phyloP scores from a whole-genome alignment of 495 filamentous ascomycete genomes.

The Aspergillus homomorphus region DNA sequence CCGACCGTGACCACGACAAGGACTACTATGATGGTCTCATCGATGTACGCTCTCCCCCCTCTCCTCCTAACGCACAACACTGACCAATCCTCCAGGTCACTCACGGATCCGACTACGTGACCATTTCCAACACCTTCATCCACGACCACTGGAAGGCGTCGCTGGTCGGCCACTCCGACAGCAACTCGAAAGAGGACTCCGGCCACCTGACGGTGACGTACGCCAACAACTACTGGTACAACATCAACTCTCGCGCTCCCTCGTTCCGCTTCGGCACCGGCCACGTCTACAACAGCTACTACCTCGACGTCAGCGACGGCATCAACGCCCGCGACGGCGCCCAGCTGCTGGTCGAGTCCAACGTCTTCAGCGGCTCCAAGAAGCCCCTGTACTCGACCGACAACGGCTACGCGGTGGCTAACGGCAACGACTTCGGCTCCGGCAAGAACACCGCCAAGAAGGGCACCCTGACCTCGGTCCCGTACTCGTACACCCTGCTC shows the following conservation, averaged over 20 bases:
- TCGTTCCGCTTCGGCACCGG: conserved; percentile 62
- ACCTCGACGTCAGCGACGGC: conserved; percentile 47
- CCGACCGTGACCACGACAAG: conserved; percentile 53
- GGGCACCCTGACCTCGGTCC: conserved; percentile 49
- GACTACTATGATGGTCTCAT: conserved; percentile 69
- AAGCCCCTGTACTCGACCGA: conserved; percentile 56
- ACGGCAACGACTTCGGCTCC: conserved; percentile 55
- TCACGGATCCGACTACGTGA: conserved; percentile 51
- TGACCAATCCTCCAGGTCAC: conserved; percentile 24
- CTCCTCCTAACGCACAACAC: not conserved
- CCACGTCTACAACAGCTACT: conserved; percentile 51
- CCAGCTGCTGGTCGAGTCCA: conserved; percentile 61
- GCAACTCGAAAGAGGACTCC: conserved; percentile 42
- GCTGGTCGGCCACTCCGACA: conserved; percentile 56
- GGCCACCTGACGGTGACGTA: conserved; percentile 59
- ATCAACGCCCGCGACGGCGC: conserved; percentile 67
- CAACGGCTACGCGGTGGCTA: conserved; percentile 48
- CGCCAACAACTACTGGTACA: conserved; percentile 61
- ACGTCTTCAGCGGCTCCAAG: conserved; percentile 47
- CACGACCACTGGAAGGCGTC: conserved; percentile 67
- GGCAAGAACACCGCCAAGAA: conserved; percentile 42
- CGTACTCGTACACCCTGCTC: conserved; percentile 51
- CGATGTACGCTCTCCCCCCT: conserved; percentile 42
- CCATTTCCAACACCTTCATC: conserved; percentile 48
- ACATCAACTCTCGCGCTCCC: conserved; percentile 59